Evolutionary conservation across 371 early-diverging fungal species (phyloP), one percentile per base, ranked within the genome.

Genomic region (Smittium mucronatum): DNA sequence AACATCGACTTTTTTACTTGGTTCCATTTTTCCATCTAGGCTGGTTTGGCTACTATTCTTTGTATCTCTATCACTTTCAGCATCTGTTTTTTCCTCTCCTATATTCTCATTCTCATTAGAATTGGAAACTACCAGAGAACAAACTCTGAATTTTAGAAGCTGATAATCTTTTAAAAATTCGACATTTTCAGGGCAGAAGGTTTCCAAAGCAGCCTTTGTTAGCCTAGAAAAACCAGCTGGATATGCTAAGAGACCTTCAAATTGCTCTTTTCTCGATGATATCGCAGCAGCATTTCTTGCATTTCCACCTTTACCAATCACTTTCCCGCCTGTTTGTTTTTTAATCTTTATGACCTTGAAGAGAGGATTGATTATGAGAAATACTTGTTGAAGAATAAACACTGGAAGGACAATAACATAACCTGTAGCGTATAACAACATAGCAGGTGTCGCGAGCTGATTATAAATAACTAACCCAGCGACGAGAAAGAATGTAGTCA

Each of bases 151-250:
- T 58, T 70, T 70, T 35, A 70, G 36, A 2, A 64, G 66, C 34
- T 70, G 70, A 67, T 70, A 70, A 36, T 70, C 70, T 31, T 66
- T 64, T 11, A 70, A 35, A 34, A 70, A 70, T 15, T 31, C 70
- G 28, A 70, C 34, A 34, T 70, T 70, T 34, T 70, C 70, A 2
- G 70, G 70, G 34, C 70, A 70, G 35, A 70, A 70, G 2, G 70
- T 70, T 33, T 66, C 65, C 21, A 31, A 28, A 30, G 70, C 70
- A 2, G 70, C 70, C n/a, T 70, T 35, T 47, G 59, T 29, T 31
- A 70, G 67, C 58, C 66, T 29, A 5, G 57, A 16, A 28, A 70
- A 65, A 16, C 70, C 70, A 2, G 57, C 70, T 26, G 70, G 61
- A 47, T 64, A 70, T 2, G 58, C 70, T n/a, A 70, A 35, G 5